These are phyloP conservation scores for Mesembryanthemum crystallinum DNA, from an alignment of 148 eudicot species.

Conservation along the genomic window DNA sequence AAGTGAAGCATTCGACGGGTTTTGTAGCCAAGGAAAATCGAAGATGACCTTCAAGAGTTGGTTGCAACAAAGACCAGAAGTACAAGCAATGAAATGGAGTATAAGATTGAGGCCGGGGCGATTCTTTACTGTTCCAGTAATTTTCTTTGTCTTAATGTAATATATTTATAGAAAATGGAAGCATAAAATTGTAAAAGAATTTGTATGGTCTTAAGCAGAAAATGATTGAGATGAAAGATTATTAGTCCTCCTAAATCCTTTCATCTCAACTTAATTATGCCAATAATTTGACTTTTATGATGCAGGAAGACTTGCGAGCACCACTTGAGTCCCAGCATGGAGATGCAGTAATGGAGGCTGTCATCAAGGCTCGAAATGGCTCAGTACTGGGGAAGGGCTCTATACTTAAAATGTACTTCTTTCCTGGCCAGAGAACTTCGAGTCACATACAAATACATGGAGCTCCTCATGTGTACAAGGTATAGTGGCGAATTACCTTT, in stretches of 20 bases:
- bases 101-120: slow-evolving; percentile 92
- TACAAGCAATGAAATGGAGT: slow-evolving; percentile 98
- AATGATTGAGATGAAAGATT: not conserved
- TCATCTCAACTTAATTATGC: not conserved
- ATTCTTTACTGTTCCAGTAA: slow-evolving; percentile 91
- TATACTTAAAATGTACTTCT: slow-evolving; percentile 95
- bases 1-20: slow-evolving; percentile 90
- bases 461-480: slow-evolving; percentile 95
- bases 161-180: not conserved
- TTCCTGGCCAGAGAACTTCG: slow-evolving; percentile 96
- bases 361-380: slow-evolving; percentile 85
- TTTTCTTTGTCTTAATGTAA: slow-evolving; percentile 20
- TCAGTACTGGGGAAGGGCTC: slow-evolving; percentile 94
- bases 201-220: not conserved
- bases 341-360: slow-evolving; percentile 95
- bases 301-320: slow-evolving; percentile 79
- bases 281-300: slow-evolving; percentile 21
- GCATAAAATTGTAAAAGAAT: not conserved
- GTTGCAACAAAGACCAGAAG: slow-evolving; percentile 89
- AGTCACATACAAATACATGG: slow-evolving; percentile 84
- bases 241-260: not conserved
- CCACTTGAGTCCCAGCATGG: slow-evolving; percentile 92
- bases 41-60: slow-evolving; percentile 84
- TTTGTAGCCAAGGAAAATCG: slow-evolving; percentile 70
- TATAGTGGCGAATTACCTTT: slow-evolving; percentile 26